These are phyloP conservation scores for Plasmopara viticola DNA, from an alignment of 352 stramenopile species.

Conservation along the genomic window DNA sequence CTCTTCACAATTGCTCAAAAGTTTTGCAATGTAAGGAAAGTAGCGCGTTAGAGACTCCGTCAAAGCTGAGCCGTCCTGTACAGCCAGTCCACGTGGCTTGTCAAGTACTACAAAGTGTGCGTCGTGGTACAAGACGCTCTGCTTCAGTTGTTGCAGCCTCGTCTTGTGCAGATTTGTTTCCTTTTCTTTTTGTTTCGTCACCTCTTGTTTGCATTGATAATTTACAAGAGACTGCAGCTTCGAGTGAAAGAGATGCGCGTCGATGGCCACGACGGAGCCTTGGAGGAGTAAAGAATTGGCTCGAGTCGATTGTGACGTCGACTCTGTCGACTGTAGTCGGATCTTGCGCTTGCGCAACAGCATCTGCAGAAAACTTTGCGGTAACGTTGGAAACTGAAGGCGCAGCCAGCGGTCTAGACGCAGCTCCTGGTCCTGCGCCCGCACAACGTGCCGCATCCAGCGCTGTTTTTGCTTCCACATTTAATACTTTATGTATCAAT, in stretches of 20 bases:
- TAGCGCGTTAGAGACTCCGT: slow-evolving; percentile 38
- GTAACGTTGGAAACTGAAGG: slow-evolving; percentile 38
- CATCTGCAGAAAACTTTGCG: slow-evolving; percentile 56
- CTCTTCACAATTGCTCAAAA: slow-evolving; percentile 5
- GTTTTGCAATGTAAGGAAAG: slow-evolving; percentile 31
- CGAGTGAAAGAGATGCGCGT: slow-evolving; percentile 37
- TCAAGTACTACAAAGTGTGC: slow-evolving; percentile 58
- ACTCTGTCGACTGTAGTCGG: slow-evolving; percentile 20
- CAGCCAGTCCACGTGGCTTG: slow-evolving; percentile 62
- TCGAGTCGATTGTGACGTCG: slow-evolving; percentile 8
- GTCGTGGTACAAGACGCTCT: slow-evolving; percentile 42
- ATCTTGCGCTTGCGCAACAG: slow-evolving; percentile 68
- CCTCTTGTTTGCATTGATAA: slow-evolving; percentile 5
- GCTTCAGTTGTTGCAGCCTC: slow-evolving; percentile 23
- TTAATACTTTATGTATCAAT: not conserved
- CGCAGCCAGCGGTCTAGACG: slow-evolving; percentile 64
- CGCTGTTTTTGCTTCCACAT: slow-evolving; percentile 37
- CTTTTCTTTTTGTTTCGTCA: not conserved
- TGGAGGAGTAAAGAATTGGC: slow-evolving; percentile 32
- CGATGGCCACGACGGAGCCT: slow-evolving; percentile 44
- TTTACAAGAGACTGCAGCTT: slow-evolving; percentile 15
- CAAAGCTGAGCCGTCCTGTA: slow-evolving; percentile 47
- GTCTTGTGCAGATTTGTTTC: not conserved
- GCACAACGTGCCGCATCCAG: slow-evolving; percentile 47
- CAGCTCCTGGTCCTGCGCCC: slow-evolving; percentile 44